phyloP scores from a whole-genome alignment of 176 grass and related monocot species.

The Bromus sterilis region DNA sequence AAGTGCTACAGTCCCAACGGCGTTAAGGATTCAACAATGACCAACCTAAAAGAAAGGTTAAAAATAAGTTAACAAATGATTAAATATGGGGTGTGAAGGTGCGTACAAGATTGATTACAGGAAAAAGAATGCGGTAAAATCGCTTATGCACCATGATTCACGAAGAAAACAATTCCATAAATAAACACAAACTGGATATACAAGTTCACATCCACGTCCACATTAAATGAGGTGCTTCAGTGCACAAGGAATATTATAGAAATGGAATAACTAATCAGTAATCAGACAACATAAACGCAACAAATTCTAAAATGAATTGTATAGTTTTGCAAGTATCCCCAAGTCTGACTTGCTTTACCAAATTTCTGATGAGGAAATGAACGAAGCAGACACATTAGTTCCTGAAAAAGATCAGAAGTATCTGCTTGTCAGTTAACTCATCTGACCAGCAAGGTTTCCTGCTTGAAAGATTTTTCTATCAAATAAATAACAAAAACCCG shows the following conservation, averaged over 20 bases:
- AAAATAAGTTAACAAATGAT: background rate
- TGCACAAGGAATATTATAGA: background rate
- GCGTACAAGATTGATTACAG: background rate
- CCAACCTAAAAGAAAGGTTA: conserved; percentile 6
- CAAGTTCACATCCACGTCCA: background rate
- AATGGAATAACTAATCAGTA: conserved; percentile 1
- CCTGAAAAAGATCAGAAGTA: background rate
- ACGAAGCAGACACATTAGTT: background rate
- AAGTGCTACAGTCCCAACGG: background rate
- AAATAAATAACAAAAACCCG: background rate
- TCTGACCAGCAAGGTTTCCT: background rate
- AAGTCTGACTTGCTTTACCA: background rate
- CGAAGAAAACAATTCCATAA: background rate
- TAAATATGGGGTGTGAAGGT: background rate
- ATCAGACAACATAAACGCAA: background rate
- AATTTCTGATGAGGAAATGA: background rate
- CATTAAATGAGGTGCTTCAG: background rate
- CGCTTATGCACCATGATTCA: background rate
- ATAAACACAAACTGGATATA: background rate
- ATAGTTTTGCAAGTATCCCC: background rate
- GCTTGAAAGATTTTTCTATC: background rate
- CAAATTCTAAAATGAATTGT: background rate
- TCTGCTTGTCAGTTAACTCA: background rate
- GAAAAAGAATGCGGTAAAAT: background rate
- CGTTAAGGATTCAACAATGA: background rate